Evolutionary conservation across 495 filamentous ascomycete genomes (phyloP), one percentile per base, ranked within the genome.

Genomic region (Lophiostoma macrostomum): DNA sequence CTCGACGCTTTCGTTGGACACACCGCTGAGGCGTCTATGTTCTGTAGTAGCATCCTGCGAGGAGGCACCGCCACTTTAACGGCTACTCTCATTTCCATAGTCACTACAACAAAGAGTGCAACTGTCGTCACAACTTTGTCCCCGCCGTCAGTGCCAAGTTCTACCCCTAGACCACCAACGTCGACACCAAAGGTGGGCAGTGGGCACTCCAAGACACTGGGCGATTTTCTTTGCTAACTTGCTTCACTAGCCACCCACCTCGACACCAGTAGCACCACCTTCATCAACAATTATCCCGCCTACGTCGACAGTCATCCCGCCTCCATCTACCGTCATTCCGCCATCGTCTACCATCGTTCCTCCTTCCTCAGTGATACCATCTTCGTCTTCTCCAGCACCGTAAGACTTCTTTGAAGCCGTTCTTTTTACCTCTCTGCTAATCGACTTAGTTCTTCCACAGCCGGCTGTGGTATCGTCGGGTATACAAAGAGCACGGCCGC

Each of bases 1-100:
- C 42, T 60, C 5, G 56, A 60, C 45, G 41, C 56, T 6, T 60
- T 60, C 22, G 43, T 29, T 7, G 56, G 43, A 25, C 56, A 60
- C 36, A 54, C 49, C 2, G 25, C 56, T 0, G 56, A 60, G 29
- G 56, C 56, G 1, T 41, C 23, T 25, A 20, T 60, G 36, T 60
- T 53, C 37, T 60, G 56, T 35, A 60, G 56, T 31, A 54, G 49
- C 31, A 14, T 60, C n/a, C 18, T 60, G 19, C 27, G 29, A 27
- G 16, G 20, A 6, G 56, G 56, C 30, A 60, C 56, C 19, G 41
- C 34, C 2, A 54, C 43, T 8, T 13, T 11, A 19, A 60, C 56
- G 0, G 25, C 32, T 10, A 60, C 56, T 16, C 27, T 20, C 19
- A 60, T 50, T 20, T 20, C 32, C 22, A 20, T 43, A 11, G 35